Evolutionary conservation across 352 stramenopile genomes (phyloP).

Genomic region (Globisporangium solare): DNA sequence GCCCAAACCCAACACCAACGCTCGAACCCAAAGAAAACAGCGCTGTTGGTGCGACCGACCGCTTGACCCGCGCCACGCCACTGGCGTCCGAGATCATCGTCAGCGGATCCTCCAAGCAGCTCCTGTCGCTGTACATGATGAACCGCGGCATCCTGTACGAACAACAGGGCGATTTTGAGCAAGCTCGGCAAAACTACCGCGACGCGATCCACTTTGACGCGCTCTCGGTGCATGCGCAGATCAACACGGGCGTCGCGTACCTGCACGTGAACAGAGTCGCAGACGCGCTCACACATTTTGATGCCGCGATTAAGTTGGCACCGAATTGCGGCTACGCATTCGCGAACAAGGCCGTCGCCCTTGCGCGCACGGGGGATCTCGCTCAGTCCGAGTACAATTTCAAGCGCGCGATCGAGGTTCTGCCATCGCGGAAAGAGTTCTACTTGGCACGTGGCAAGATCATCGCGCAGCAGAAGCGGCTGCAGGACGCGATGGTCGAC

Average conservation of each 20-base stretch:
- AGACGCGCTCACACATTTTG: constrained; percentile 39
- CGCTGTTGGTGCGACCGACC: neutral
- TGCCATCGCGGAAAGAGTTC: constrained; percentile 65
- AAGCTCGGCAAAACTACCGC: constrained; percentile 48
- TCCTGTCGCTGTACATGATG: constrained; percentile 62
- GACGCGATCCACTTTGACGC: constrained; percentile 68
- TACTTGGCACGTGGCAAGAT: constrained; percentile 66
- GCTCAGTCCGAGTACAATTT: constrained; percentile 42
- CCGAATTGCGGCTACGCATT: constrained; percentile 63
- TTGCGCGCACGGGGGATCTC: constrained; percentile 34
- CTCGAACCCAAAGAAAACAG: neutral
- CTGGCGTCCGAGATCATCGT: constrained; percentile 21
- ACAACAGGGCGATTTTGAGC: constrained; percentile 35
- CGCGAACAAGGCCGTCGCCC: constrained; percentile 59
- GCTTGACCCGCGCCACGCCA: neutral
- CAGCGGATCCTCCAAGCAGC: constrained; percentile 56
- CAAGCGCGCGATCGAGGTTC: constrained; percentile 60
- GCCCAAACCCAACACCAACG: too few species aligned
- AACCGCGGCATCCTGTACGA: constrained; percentile 71
- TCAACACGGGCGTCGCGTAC: constrained; percentile 53
- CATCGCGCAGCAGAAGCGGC: constrained; percentile 61
- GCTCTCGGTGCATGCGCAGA: constrained; percentile 42
- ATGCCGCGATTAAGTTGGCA: constrained; percentile 40
- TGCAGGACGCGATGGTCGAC: constrained; percentile 79
- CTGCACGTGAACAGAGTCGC: constrained; percentile 30